Evolutionary conservation across 352 stramenopile genomes (phyloP), one percentile per base, ranked within the genome.

Genomic region (Phytopythium sindhum): DNA sequence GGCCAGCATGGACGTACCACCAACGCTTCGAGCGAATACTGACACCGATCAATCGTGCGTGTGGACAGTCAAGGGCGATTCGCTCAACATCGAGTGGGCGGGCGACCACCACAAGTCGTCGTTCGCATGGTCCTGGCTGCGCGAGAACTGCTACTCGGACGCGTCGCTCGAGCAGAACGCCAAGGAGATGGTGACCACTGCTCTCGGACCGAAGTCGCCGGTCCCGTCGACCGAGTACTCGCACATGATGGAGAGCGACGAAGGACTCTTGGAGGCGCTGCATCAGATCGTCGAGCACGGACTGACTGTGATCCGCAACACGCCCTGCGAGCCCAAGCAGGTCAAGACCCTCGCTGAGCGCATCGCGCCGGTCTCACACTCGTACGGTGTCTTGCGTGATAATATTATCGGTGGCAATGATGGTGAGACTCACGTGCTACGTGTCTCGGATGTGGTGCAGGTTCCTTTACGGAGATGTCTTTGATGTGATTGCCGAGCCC

Each of bases 401-500:
- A 3, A 5, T 47, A 17, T 0, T 19, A 0, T 31, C 10, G 35
- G 4, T 4, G 4, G 7, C 2, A 41, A 21, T 5, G 7, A 24
- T 2, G 9, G 21, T 51, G 7, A 29, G 14, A 9, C 26, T 57
- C 12, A 15, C 26, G 24, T 42, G 2, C 1, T 19, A 19, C 15
- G 9, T 45, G 14, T 44, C n/a, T 31, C n/a, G 17, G 37, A 1
- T 11, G 31, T 57, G 19, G 10, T 47, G 6, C 57, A 94, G 84
- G 12, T 92, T 92, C 62, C 74, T 93, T 15, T 96, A 96, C 65
- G 87, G 86, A n/a, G 77, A 91, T 39, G 80, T 91, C 21, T 96
- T 96, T 39, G 86, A 96, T 48, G 86, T 96, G 14, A 68, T 96
- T 19, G 83, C 83, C 0, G 87, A 96, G 57, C 80, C 86, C 28